Percentiles rank a stretch among this genome's conserved stretches.
These are phyloP conservation scores for Gaeumannomyces sp. DNA, from an alignment of 2,329 filamentous ascomycete species.

Conservation along the genomic window DNA sequence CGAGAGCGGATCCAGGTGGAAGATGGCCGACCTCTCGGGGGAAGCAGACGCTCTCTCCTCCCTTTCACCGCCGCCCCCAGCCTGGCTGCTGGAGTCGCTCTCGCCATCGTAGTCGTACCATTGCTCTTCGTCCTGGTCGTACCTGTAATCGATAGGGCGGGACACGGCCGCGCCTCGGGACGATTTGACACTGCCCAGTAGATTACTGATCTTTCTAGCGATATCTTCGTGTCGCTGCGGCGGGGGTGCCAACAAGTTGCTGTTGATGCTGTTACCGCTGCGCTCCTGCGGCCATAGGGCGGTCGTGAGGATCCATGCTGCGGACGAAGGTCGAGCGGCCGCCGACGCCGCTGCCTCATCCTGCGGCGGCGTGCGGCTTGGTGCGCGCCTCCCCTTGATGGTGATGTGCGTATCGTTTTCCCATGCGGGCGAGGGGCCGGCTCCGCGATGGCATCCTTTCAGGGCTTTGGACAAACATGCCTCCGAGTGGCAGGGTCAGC, in stretches of 20 bases:
- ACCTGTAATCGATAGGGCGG: not conserved
- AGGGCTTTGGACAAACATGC: not conserved
- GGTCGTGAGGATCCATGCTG: no score
- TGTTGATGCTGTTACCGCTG: not conserved
- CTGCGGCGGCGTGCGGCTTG: not conserved
- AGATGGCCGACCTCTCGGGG: constrained; percentile 29
- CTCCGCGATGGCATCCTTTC: not conserved
- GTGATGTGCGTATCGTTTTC: not conserved
- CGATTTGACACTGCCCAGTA: not conserved
- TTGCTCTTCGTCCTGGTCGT: not conserved
- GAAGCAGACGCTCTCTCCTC: no score
- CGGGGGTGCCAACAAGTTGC: not conserved
- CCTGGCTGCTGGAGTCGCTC: not conserved
- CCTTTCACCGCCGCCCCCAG: no score
- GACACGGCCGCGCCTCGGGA: no score
- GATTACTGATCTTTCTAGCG: not conserved
- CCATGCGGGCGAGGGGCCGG: not conserved
- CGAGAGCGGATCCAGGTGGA: constrained; percentile 9
- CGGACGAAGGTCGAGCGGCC: no score
- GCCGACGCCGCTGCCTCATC: no score
- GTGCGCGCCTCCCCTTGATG: not conserved
- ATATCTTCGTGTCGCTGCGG: not conserved
- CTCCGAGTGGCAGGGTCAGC: not conserved
- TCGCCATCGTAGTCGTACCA: not conserved
- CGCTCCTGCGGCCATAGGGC: not conserved